phyloP scores from a whole-genome alignment of 345 rosid genomes.

The Orychophragmus violaceus region DNA sequence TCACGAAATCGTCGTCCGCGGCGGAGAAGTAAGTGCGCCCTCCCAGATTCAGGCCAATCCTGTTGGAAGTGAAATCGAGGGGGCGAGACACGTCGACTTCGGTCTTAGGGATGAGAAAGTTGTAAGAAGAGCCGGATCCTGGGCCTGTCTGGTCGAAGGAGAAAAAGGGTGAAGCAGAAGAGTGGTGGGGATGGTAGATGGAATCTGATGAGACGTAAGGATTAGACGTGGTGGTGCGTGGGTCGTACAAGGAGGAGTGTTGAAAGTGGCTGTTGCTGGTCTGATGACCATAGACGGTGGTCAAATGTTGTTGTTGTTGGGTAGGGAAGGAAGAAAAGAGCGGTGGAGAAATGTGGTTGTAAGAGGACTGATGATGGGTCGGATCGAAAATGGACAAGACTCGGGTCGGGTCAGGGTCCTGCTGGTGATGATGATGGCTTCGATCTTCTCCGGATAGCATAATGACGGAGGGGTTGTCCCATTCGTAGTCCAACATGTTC shows the following conservation, averaged over 20 bases:
- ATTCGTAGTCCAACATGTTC: constrained; percentile 80
- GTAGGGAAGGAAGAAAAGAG: constrained; percentile 27
- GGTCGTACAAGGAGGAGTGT: constrained; percentile 42
- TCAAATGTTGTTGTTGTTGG: constrained; percentile 12
- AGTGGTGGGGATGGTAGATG: constrained; percentile 29
- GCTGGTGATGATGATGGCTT: constrained; percentile 36
- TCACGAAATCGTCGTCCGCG: constrained; percentile 84
- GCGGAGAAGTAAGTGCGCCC: constrained; percentile 91
- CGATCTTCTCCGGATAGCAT: constrained; percentile 34
- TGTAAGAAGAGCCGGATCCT: constrained; percentile 10
- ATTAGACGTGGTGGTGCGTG: constrained; percentile 26
- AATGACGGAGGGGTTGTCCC: constrained; percentile 63
- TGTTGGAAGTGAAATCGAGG: constrained; percentile 41
- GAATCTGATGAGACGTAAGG: constrained; percentile 36
- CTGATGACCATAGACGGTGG: constrained; percentile 25
- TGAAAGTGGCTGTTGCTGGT: constrained; percentile 34
- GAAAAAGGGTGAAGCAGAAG: constrained; percentile 32
- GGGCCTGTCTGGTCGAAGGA: constrained; percentile 33
- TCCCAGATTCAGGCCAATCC: constrained; percentile 87
- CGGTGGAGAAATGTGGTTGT: constrained; percentile 22
- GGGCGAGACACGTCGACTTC: constrained; percentile 51
- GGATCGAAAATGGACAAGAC: constrained; percentile 37
- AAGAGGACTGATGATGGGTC: constrained; percentile 7
- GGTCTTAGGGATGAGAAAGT: constrained; percentile 56
- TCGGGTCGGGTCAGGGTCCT: constrained; percentile 46